Percentiles rank a stretch among this genome's conserved stretches.
Evolutionary conservation across 805 yeast species (phyloP).

Genomic region (Spathaspora passalidarum): DNA sequence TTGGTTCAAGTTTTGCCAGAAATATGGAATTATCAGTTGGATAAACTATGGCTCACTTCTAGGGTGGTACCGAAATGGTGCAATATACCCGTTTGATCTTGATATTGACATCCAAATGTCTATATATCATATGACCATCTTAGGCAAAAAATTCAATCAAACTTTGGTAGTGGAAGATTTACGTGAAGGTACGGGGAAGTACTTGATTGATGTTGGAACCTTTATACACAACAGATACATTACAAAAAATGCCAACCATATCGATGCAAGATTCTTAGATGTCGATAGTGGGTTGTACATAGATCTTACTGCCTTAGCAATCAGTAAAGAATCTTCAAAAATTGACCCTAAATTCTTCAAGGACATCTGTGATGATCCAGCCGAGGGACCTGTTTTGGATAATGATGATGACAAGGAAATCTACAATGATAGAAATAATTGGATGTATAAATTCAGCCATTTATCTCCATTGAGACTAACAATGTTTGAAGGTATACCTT

Average conservation of each 20-base stretch:
- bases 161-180: conserved; percentile 31
- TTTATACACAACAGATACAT: conserved; percentile 25
- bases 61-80: conserved; percentile 31
- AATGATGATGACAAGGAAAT: conserved; percentile 4
- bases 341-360: neutral
- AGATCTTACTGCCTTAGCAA: conserved; percentile 48
- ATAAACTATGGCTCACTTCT: conserved; percentile 26
- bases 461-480: conserved; percentile 53
- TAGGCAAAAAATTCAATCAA: conserved; percentile 23
- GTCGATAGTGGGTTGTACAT: conserved; percentile 55
- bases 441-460: conserved; percentile 36
- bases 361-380: neutral
- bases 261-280: conserved; percentile 54
- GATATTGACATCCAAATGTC: conserved; percentile 31
- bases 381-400: neutral
- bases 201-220: conserved; percentile 27
- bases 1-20: conserved; percentile 24
- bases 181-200: conserved; percentile 23
- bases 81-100: conserved; percentile 25
- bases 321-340: conserved; percentile 21
- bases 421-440: conserved; percentile 12
- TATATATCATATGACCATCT: conserved; percentile 16
- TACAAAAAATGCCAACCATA: conserved; percentile 20
- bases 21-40: conserved; percentile 24
- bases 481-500: conserved; percentile 50